Evolutionary conservation across 495 filamentous ascomycete genomes (phyloP).

Genomic region (Jackrogersella minutella): DNA sequence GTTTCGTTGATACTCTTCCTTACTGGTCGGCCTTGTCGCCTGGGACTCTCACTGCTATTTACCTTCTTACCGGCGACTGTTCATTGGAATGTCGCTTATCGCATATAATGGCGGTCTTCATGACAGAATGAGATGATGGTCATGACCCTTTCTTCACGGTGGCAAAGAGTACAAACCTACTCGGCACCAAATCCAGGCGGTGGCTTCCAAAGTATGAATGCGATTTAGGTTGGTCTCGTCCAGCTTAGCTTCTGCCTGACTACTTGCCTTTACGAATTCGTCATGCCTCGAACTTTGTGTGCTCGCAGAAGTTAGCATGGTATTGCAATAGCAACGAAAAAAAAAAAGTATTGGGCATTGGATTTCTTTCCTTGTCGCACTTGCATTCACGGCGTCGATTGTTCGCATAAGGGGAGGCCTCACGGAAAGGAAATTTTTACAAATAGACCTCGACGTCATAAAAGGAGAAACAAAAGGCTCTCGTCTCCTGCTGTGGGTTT

Average conservation of each 20-base stretch:
- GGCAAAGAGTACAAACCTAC: not conserved
- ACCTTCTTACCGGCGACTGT: constrained; percentile 10
- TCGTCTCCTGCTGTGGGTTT: constrained; percentile 15
- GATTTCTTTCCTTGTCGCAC: constrained; percentile 39
- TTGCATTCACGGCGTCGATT: constrained; percentile 44
- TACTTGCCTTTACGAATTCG: constrained; percentile 5
- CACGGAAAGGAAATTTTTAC: constrained; percentile 36
- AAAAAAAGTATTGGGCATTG: constrained; percentile 40
- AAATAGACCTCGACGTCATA: constrained; percentile 45
- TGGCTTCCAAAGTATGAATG: not conserved
- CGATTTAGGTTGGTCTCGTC: too few relatives aligned
- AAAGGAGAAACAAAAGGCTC: constrained; percentile 41
- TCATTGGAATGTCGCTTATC: constrained; percentile 8
- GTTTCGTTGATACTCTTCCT: not conserved
- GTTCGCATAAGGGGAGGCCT: constrained; percentile 40
- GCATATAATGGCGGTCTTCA: constrained; percentile 11
- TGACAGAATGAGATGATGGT: not conserved
- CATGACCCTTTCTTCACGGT: constrained; percentile 3
- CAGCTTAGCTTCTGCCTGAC: constrained; percentile 7
- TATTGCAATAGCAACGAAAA: too few relatives aligned
- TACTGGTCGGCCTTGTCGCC: constrained; percentile 1
- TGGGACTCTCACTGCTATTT: not conserved
- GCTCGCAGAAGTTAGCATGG: constrained; percentile 11
- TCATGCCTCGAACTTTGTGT: not conserved
- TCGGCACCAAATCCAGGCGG: not conserved